Conservation (phyloP, 2,329 filamentous ascomycete genomes). For the Ceratocystis variospora region DNA sequence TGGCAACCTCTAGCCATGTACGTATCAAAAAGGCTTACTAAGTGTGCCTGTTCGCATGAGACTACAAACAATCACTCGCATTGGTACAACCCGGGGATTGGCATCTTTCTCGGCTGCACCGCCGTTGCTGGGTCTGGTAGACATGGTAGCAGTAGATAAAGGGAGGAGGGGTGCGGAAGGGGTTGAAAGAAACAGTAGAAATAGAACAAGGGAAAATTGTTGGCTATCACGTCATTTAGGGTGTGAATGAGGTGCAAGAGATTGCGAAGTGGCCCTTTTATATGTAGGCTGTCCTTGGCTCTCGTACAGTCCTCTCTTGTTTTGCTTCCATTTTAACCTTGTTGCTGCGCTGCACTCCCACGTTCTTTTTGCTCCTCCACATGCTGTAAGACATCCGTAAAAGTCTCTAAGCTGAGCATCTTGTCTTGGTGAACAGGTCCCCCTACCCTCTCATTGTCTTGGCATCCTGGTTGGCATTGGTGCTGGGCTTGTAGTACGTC, state of each 20-base stretch:
- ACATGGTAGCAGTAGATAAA: slow-evolving; percentile 1
- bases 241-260: slow-evolving; percentile 7
- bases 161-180: neutral
- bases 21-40: slow-evolving; percentile 23
- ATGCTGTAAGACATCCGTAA: slow-evolving; percentile 1
- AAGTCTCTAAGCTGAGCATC: neutral
- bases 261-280: slow-evolving; percentile 9
- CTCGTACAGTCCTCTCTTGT: neutral
- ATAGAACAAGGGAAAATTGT: neutral
- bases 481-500: too few species aligned
- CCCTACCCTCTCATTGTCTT: neutral
- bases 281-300: neutral
- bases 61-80: slow-evolving; percentile 31
- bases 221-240: slow-evolving; percentile 10
- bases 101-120: slow-evolving; percentile 16
- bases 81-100: slow-evolving; percentile 26
- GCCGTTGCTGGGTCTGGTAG: slow-evolving; percentile 14
- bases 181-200: neutral
- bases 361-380: neutral
- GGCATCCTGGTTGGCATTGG: neutral
- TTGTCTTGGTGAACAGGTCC: neutral
- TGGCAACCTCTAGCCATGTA: neutral
- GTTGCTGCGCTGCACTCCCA: too few species aligned
- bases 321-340: neutral
- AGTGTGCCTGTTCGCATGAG: slow-evolving; percentile 29